A percentile compares a stretch with the other conserved stretches of the same genome.
These are phyloP conservation scores for Aquilaria malaccensis DNA, from an alignment of 345 rosid genomes.

Conservation along the genomic window DNA sequence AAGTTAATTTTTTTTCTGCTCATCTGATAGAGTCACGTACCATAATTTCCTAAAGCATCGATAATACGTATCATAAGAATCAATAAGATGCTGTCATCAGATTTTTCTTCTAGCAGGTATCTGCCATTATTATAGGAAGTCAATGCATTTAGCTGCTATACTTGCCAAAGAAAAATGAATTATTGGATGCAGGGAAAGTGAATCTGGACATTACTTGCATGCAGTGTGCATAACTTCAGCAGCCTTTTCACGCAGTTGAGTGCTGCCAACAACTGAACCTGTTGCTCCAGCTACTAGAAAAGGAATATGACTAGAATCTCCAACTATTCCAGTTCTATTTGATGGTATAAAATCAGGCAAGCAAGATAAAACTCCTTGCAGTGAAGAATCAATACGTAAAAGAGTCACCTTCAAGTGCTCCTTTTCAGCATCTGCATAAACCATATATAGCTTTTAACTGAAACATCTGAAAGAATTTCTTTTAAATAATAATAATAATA, in stretches of 20 bases:
- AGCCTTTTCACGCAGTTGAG: conserved; percentile 81
- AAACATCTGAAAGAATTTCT: background rate
- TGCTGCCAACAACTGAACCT: conserved; percentile 82
- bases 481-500: background rate
- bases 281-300: conserved; percentile 96
- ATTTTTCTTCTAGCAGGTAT: conserved; percentile 80
- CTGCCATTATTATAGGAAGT: conserved; percentile 34
- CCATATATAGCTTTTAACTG: conserved; percentile 6
- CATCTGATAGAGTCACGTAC: conserved; percentile 37
- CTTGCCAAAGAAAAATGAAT: conserved; percentile 3
- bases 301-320: conserved; percentile 38
- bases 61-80: conserved; percentile 77
- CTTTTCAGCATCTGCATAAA: conserved; percentile 84
- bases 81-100: conserved; percentile 96
- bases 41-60: conserved; percentile 94
- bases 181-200: background rate
- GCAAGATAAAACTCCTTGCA: conserved; percentile 99
- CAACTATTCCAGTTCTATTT: conserved; percentile 48
- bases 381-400: conserved; percentile 85
- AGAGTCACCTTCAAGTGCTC: conserved; percentile 97
- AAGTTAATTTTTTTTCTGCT: conserved; percentile 10
- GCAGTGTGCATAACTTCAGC: conserved; percentile 66
- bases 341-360: conserved; percentile 97
- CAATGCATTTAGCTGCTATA: conserved; percentile 16
- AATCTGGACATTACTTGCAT: conserved; percentile 71